Evolutionary conservation across 495 filamentous ascomycete genomes (phyloP), one percentile per base, ranked within the genome.

Genomic region (Glonium stellatum): DNA sequence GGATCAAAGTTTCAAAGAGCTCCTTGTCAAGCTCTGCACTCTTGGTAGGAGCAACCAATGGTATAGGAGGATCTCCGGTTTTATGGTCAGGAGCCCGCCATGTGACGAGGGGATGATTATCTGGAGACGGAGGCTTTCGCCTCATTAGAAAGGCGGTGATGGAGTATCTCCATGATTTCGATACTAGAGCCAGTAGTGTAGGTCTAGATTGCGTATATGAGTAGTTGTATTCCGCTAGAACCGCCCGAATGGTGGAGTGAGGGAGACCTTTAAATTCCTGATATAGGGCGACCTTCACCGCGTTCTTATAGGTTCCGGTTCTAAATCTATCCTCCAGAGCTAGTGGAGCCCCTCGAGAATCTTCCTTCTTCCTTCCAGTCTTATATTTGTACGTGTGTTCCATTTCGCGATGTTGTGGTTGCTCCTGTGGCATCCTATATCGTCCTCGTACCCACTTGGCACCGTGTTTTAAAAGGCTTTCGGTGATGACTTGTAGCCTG

Each of bases 171-270:
- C 93, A 98, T 21, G 89, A 92, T 69, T 85, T 89, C 23, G 82
- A 79, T 27, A 86, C 84, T 1, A 97, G 71, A n/a, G 81, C 80
- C 25, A 85, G 82, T 13, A 98, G 80, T 0, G 82, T 88, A 39
- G 83, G 82, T 35, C 91, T 80, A 3, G 89, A 85, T n/a, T 84
- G 81, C 4, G 83, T 79, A 67, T 97, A 97, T 34, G 85, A 90
- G 71, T 87, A 88, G 70, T 98, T 98, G 65, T 81, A 81, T 70
- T 98, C 93, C 22, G 92, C 92, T 49, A 98, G 78, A 1, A 98
- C 91, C 8, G 86, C 92, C 42, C 88, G 84, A 64, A 97, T 85
- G 3, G 89, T 83, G 47, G 89, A 92, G 55, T 80, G 82, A 36
- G 86, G 86, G 12, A 97, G 75, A 21, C 81, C 82, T 62, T 84